These are phyloP conservation scores for Nannochloris sp. DNA, from an alignment of 139 green algal species.

Conservation along the genomic window DNA sequence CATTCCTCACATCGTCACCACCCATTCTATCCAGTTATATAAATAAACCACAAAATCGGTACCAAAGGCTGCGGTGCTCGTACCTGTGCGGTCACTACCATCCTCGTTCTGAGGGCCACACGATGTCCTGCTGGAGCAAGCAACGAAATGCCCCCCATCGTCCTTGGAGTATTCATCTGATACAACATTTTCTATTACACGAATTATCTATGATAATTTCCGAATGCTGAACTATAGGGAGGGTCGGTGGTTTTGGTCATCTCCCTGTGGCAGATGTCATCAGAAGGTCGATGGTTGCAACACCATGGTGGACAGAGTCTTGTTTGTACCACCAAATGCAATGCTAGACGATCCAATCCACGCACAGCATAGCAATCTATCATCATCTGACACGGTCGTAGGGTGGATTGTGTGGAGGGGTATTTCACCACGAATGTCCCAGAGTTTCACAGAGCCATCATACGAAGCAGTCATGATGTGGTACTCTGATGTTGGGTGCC, in stretches of 20 bases:
- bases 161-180: background rate
- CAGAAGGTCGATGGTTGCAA: too few species aligned
- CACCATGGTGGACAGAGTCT: too few species aligned
- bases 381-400: constrained; percentile 16
- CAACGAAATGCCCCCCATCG: background rate
- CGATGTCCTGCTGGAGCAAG: background rate
- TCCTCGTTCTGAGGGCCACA: background rate
- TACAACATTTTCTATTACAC: constrained; percentile 1
- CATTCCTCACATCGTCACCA: too few species aligned
- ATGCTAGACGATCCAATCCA: constrained; percentile 6
- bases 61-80: background rate
- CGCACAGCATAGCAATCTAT: constrained; percentile 29
- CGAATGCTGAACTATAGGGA: too few species aligned
- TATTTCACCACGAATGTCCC: constrained; percentile 43
- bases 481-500: constrained; percentile 46
- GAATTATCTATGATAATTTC: background rate
- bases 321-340: too few species aligned
- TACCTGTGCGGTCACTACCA: background rate
- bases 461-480: constrained; percentile 53
- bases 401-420: constrained; percentile 44
- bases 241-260: too few species aligned
- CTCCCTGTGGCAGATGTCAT: too few species aligned
- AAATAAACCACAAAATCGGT: background rate
- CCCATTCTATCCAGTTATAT: too few species aligned
- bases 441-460: constrained; percentile 49